Evolutionary conservation across 768 basidiomycete species (phyloP), one percentile per base, ranked within the genome.

Genomic region (Russula ochroleuca): DNA sequence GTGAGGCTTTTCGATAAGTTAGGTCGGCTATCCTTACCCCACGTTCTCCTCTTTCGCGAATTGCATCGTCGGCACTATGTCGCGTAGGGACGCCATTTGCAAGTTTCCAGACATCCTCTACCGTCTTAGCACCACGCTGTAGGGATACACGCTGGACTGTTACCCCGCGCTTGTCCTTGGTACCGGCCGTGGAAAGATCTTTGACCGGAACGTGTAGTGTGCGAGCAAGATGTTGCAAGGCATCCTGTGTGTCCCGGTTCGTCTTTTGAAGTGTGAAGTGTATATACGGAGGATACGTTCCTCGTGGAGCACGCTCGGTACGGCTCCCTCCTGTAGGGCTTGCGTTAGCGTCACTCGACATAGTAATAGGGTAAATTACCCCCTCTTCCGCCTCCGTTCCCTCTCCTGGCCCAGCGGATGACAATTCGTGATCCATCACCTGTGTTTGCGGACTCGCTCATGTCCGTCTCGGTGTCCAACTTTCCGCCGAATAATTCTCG

Each of bases 261-360:
- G 94, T 92, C 76, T 99, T 99, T 72, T 96, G 94, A 38, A 99
- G 77, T 1, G 92, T 97, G 74, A 98, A 97, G 72, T 98, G 94
- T 67, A 98, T 93, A 72, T 90, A 99, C 0, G 88, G 90, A 62
- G 90, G 90, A 67, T 84, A 89, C 25, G 80, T 82, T 25, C 86
- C 86, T 48, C 88, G 82, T 50, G 83, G 78, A 28, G 77, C 70
- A 47, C 81, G 80, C 57, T 78, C 78, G 23, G 77, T 75, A 68
- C 74, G 70, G 47, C 69, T 72, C 67, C 59, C 64, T 56, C 33
- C 37, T 56, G 40, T n/a, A 35, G 8, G 17, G 67, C n/a, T 28
- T 43, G 35, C 3, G 52, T 67, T 41, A 60, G 40, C 19, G 21
- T 19, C 15, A 31, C 31, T 51, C 37, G 31, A 41, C 25, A 23